These are phyloP conservation scores for barrel medic (Medicago truncatula) DNA, from an alignment of 306 rosid species.

Conservation along the genomic window MtrunA17r5.0-ANR NC_053047.1:11920501-11921000, in stretches of 20 bases:
- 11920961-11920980: background rate
- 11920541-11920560: too few species aligned
- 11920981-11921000: constrained; percentile 9
- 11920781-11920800: constrained; percentile 10
- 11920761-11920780: background rate
- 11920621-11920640: constrained; percentile 2
- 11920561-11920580: background rate
- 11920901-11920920: background rate
- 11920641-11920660: constrained; percentile 7
- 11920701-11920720: too few species aligned
- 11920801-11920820: constrained; percentile 9
- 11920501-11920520: too few species aligned
- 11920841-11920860: background rate
- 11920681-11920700: background rate
- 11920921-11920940: background rate
- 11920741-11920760: background rate
- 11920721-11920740: background rate
- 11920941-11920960: constrained; percentile 13
- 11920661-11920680: background rate
- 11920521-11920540: too few species aligned
- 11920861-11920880: background rate
- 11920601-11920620: background rate
- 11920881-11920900: constrained; percentile 7
- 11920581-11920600: background rate
- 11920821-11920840: constrained; percentile 22